Base-by-base conservation (phyloP, 108 stramenopile genomes). In the Seminavis robusta region DNA sequence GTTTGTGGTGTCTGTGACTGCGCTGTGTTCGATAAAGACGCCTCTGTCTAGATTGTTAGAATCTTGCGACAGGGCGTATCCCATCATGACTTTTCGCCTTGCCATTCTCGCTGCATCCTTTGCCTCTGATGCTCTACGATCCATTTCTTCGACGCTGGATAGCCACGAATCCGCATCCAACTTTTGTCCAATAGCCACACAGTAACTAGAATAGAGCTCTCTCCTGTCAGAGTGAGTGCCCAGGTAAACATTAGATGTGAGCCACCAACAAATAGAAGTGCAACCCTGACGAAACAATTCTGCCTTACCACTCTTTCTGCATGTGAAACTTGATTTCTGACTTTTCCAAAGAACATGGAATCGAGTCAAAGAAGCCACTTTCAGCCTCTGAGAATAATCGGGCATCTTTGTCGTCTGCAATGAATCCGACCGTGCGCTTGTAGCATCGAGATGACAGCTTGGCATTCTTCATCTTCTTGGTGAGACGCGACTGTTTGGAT, bases 391-490 rank as follows among this genome's bases (percentile, higher is more conserved):
- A 86, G 37, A 87, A 84, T 21, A 71, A 67, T 4, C 73, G 50
- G 7, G 83, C 84, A 24, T 84, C 82, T 4, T 59, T 43, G 19
- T 38, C 52, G 33, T 82, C 70, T 9, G 59, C 42, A 37, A 88
- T 48, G 32, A 56, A 73, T 2, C 77, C 80, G 24, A 33, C 29
- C 1, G 54, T 53, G 1, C 65, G 52, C 34, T 79, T 50, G 43
- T 83, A 92, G 5, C 74, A 78, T 63, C 75, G 80, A 3, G 76
- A 67, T 43, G 74, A 77, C 28, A 92, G 51, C 38, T 84, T 83
- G 21, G 91, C 91, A 57, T 92, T 92, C 66, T 92, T 92, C 91
- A 92, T 92, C 41, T 92, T 92, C 59, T 92, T 92, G 15, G 91
- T 92, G 2, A 92, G 71, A 46, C 91, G 81, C 32, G 73, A 75